Evolutionary conservation across 1,139 yeast species (phyloP).

Genomic region (Blastobotrys arbuscula): DNA sequence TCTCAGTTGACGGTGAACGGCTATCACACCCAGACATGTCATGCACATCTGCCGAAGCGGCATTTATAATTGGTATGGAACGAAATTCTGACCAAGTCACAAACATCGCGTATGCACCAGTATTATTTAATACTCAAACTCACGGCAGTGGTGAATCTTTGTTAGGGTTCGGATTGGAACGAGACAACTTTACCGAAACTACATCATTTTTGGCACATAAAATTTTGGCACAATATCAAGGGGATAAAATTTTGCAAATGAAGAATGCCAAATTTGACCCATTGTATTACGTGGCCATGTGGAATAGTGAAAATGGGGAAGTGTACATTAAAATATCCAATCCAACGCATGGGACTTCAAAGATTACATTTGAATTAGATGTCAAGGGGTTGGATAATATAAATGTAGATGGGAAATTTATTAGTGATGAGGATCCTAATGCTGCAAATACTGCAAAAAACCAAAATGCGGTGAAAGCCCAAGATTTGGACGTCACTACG

Average conservation of each 20-base stretch:
- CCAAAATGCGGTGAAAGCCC: background rate
- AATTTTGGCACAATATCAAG: slow-evolving; percentile 7
- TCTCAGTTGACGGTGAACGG: background rate
- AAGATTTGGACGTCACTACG: background rate
- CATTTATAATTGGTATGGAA: slow-evolving; percentile 12
- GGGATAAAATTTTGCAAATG: slow-evolving; percentile 10
- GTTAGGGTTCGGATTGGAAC: slow-evolving; percentile 2
- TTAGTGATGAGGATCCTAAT: slow-evolving; percentile 1
- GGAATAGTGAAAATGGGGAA: slow-evolving; percentile 1
- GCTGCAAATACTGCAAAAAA: slow-evolving; percentile 2
- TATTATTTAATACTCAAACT: background rate
- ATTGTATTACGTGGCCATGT: slow-evolving; percentile 10
- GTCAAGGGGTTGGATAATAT: slow-evolving; percentile 6
- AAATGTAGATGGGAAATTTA: background rate
- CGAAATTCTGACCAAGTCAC: slow-evolving; percentile 11
- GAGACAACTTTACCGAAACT: slow-evolving; percentile 6
- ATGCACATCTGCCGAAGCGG: slow-evolving; percentile 9
- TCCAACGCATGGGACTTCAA: slow-evolving; percentile 2
- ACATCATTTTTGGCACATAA: slow-evolving; percentile 8
- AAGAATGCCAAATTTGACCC: slow-evolving; percentile 11
- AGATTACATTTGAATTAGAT: slow-evolving; percentile 6
- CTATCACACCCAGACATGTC: slow-evolving; percentile 4
- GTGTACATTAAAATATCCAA: slow-evolving; percentile 11
- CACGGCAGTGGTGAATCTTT: background rate
- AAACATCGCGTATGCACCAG: slow-evolving; percentile 1